Base-by-base conservation (phyloP, 805 yeast species). In the Candida boleticola region DNA sequence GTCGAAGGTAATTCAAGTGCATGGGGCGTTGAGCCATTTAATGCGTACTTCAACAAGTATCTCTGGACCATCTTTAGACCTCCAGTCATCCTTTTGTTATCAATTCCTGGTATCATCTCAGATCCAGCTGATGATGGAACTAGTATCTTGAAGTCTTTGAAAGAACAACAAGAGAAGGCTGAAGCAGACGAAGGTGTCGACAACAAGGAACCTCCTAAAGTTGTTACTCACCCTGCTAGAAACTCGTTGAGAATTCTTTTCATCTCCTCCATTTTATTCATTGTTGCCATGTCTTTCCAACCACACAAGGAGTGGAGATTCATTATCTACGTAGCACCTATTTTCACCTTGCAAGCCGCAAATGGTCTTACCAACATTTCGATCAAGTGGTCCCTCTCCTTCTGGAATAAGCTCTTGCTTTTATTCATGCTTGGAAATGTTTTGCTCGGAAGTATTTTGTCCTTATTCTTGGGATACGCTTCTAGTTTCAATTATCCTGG, bases 271-370 rank as follows among this genome's bases (percentile, higher is more conserved):
- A 32, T 82, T 1, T 39, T 77, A 13, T 90, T 69, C 55, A 71
- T 89, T n/a, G 46, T 67, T 1, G 53, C 79, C 4, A 74, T 89
- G 75, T 89, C 97, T 0, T 59, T 83, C 39, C 93, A 86, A 60
- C 89, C 93, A 2, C 97, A 92, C 54, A 92, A 92, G 58, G 98
- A 92, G 67, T 88, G 95, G 95, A 76, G 97, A 52, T 92, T 92
- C 55, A 80, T 92, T 31, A 68, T 84, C 14, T 92, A 90, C 60
- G 67, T 81, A 0, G 65, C 85, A 3, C 97, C 97, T 1, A 69
- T 83, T 0, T 59, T 88, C 44, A 79, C 84, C 0, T 52, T 84
- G 16, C 56, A 77, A 25, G 89, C 85, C 4, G 82, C 93, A 2
- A 67, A 75, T 35, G 87, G 86, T 5, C 73, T 83, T 13, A 60